Conservation (phyloP, 495 filamentous ascomycete genomes). For the Neurospora sp. region DNA sequence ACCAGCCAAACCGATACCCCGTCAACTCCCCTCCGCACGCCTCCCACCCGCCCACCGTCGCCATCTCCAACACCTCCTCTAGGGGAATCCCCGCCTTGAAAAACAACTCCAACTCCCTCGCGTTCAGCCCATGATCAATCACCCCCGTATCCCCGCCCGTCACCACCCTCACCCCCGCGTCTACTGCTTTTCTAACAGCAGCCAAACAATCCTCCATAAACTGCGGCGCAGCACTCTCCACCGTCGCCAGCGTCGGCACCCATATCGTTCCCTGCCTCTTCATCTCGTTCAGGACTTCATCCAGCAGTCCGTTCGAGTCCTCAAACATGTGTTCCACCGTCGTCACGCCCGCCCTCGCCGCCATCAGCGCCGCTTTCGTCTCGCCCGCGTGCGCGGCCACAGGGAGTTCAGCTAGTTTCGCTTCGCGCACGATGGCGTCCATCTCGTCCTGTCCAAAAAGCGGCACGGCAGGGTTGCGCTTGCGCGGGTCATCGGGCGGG, state of each 20-base stretch:
- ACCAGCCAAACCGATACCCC: slow-evolving; percentile 39
- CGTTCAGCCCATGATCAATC: slow-evolving; percentile 41
- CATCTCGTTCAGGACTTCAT: slow-evolving; percentile 29
- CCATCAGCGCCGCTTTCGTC: slow-evolving; percentile 34
- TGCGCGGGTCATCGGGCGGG: slow-evolving; percentile 11
- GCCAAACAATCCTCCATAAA: slow-evolving; percentile 25
- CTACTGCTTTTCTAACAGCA: slow-evolving; percentile 9
- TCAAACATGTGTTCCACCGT: slow-evolving; percentile 41
- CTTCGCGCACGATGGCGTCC: slow-evolving; percentile 40
- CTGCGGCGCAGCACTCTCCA: slow-evolving; percentile 16
- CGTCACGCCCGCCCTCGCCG: slow-evolving; percentile 39
- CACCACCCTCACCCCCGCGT: slow-evolving; percentile 33
- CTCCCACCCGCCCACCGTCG: slow-evolving; percentile 40
- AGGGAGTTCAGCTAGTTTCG: slow-evolving; percentile 26
- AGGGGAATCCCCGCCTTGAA: slow-evolving; percentile 38
- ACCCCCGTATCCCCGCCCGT: slow-evolving; percentile 43
- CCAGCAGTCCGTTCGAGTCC: slow-evolving; percentile 23
- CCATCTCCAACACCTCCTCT: slow-evolving; percentile 34
- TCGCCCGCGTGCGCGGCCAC: slow-evolving; percentile 37
- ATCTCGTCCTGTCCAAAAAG: slow-evolving; percentile 41
- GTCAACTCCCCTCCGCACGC: slow-evolving; percentile 39
- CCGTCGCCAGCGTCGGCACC: slow-evolving; percentile 39
- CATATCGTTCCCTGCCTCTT: slow-evolving; percentile 30
- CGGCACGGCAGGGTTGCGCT: slow-evolving; percentile 30
- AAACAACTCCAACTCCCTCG: slow-evolving; percentile 40